Evolutionary conservation across 2,329 filamentous ascomycete species (phyloP), one percentile per base, ranked within the genome.

Genomic region (Cercospora sp.): DNA sequence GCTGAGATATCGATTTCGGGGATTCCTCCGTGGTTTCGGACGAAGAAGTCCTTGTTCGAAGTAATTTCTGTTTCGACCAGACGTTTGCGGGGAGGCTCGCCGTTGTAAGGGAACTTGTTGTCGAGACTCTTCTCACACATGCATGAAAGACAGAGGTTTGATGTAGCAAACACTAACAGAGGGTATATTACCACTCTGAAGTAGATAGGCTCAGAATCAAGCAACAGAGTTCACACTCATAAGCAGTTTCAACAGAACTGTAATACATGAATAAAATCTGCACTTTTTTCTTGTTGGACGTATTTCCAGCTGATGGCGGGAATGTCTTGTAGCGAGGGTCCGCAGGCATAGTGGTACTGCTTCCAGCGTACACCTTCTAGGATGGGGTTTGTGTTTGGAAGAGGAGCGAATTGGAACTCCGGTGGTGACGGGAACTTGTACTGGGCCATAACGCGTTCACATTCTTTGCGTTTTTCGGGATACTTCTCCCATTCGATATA

Each of bases 401-500:
- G 59, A 4, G 81, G 80, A 2, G 60, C 71, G 8, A 82, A 64
- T 68, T 84, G 82, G 45, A 80, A 84, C 60, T 83, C 82, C 0
- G 82, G 82, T 2, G 79, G 79, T 0, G 66, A 73, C 42, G 83
- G 82, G 76, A 89, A 84, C 67, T 84, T 78, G 64, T 87, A 84
- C 61, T 79, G 79, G 26, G 79, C 79, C 13, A 90, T 74, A 59
- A 90, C 84, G 65, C 86, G 82, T 58, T 85, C 83, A 0, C 87
- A 89, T 57, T 84, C 80, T 28, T 82, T 83, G 73, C 89, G 90
- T 78, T 90, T 91, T 59, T 90, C 87, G 0, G 89, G 89, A 64
- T 90, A 89, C 12, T 87, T 83, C 74, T 91, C 89, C 89, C 89
- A 91, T 73, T 91, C 89, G 5, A 92, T 82, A 68, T 90, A 91